Base-by-base conservation (phyloP, 2,329 filamentous ascomycete genomes). In the Xylaria sp. region DNA sequence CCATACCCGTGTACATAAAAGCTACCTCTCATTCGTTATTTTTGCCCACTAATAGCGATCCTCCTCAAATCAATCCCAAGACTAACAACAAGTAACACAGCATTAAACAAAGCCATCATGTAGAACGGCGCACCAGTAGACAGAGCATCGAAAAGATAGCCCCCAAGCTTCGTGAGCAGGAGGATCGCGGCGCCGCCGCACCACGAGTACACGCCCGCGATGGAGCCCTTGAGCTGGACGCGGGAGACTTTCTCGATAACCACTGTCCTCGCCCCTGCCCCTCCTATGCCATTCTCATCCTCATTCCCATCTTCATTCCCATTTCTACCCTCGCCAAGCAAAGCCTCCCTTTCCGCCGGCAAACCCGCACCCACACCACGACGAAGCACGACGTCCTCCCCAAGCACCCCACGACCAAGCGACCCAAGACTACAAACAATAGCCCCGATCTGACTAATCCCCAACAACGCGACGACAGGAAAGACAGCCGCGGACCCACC, bases 401-500 rank as follows among this genome's bases (percentile, higher is more conserved):
- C 82, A 25, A 97, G 84, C 25, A 98, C 91, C 3, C 94, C 94
- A 18, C 90, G 89, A 46, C 94, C 94, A 2, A 99, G 86, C 0
- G 96, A 89, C 0, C 93, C 94, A n/a, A 99, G 87, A 72, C 93
- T 97, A 82, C 94, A 98, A 0, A 99, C 96, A 68, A 99, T 98
- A 12, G 94, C 92, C 1, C 95, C 96, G 70, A 99, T 98, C 81
- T 99, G 96, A 76, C 93, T 97, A 77, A 97, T 89, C 15, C 96
- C 96, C 48, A 98, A 89, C 20, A 97, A 82, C 0, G 91, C 88
- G 51, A 94, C 93, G 18, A 95, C 87, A 13, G 94, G 72, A 77
- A 97, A 94, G 18, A 97, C 89, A 12, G 82, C 84, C 0, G 88
- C 86, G 41, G 85, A 89, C 20, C 92, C 93, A 41, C 92, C 89